A percentile compares a stretch with the other conserved stretches of the same genome.
Conservation (phyloP, 2,329 filamentous ascomycete genomes). For the Coniella vitis region DNA sequence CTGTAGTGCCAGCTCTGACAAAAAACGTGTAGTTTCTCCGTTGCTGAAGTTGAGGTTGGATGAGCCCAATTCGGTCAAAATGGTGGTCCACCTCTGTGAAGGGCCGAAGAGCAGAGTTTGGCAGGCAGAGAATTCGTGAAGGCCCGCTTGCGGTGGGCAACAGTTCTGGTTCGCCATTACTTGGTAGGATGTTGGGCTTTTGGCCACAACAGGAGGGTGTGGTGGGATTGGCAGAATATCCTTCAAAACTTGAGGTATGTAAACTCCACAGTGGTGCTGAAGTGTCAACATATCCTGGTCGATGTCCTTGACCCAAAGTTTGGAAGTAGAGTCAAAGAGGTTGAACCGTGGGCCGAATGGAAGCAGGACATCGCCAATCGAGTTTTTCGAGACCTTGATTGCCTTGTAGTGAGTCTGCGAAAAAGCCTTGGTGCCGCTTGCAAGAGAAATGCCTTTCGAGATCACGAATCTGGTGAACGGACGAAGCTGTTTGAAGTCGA, state of each 20-base stretch:
- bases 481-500: constrained; percentile 16
- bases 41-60: constrained; percentile 54
- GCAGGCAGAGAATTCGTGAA: constrained; percentile 47
- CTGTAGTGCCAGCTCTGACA: constrained; percentile 48
- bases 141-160: constrained; percentile 39
- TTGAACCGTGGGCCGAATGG: constrained; percentile 2
- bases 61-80: constrained; percentile 44
- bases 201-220: constrained; percentile 22
- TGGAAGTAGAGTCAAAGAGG: neutral
- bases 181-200: constrained; percentile 46
- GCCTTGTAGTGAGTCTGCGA: constrained; percentile 5
- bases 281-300: constrained; percentile 29
- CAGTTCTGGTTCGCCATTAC: constrained; percentile 41
- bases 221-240: neutral
- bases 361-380: neutral
- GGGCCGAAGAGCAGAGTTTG: constrained; percentile 40
- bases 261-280: constrained; percentile 33
- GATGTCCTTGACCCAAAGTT: constrained; percentile 1
- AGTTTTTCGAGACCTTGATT: neutral
- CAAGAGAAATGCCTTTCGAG: neutral
- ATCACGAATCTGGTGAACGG: neutral
- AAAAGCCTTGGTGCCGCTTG: constrained; percentile 6
- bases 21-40: constrained; percentile 39
- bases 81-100: constrained; percentile 38
- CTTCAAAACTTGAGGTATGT: constrained; percentile 18